Evolutionary conservation across 1,139 yeast genomes (phyloP), one percentile per base, ranked within the genome.

Genomic region (Suhomyces bokatorum): DNA sequence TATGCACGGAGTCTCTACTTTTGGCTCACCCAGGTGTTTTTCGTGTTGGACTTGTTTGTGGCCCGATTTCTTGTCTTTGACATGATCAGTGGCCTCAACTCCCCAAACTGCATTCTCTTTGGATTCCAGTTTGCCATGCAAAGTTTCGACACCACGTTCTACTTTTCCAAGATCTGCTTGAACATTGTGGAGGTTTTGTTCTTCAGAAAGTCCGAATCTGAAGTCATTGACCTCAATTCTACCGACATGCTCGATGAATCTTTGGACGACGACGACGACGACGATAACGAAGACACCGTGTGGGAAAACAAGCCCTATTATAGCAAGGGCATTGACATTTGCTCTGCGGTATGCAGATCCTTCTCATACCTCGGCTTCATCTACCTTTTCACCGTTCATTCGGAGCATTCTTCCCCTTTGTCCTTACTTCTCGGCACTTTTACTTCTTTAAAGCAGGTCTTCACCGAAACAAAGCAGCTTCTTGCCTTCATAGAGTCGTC

Each of bases 91-190:
- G 78, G 78, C 37, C 70, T 56, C 63, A 80, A 61, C 66, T 79
- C 61, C 59, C 79, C 63, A 58, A 82, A 69, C 2, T 72, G 83
- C 73, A 56, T 77, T 63, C 67, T 80, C 29, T 84, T 87, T 64
- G 93, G 93, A 0, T 83, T 88, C 60, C 95, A 87, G 55, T 85
- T 85, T 61, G 83, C 87, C 5, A 68, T 87, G 42, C 72, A 85
- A 48, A 78, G 81, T 13, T 73, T 85, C 24, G 85, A 83, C 42
- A 63, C 82, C 16, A 54, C 80, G 16, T 69, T 80, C 8, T 68
- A 75, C 39, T 64, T 71, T 15, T 67, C 76, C 34, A 81, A 83
- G 56, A 71, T 79, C 44, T 47, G 69, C 2, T 64, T 88, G 48
- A 82, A 83, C 52, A 61, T 81, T 27, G 72, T 75, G 52, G 97